Evolutionary conservation across 2,329 filamentous ascomycete genomes (phyloP).

Genomic region (Fusarium odoratissimum): DNA sequence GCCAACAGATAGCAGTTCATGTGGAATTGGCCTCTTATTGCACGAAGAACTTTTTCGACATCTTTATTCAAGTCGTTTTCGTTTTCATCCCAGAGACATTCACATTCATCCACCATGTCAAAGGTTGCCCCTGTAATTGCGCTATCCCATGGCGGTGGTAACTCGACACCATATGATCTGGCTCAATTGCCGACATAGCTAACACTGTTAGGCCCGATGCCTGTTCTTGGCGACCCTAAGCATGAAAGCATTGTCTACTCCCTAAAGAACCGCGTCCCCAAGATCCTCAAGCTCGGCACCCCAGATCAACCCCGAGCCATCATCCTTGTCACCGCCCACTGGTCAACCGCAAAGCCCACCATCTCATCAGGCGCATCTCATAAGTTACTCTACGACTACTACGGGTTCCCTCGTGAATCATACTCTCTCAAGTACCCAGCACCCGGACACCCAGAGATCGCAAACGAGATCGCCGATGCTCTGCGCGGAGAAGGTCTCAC

Average conservation of each 20-base stretch:
- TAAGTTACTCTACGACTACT: slow-evolving; percentile 68
- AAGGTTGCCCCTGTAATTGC: slow-evolving; percentile 57
- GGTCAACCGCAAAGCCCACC: slow-evolving; percentile 61
- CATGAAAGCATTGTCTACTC: slow-evolving; percentile 64
- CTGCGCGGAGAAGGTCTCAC: slow-evolving; percentile 60
- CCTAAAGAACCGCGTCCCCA: slow-evolving; percentile 64
- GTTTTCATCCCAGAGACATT: slow-evolving; percentile 1
- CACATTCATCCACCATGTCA: slow-evolving; percentile 49
- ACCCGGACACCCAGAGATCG: slow-evolving; percentile 65
- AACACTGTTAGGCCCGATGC: slow-evolving; percentile 61
- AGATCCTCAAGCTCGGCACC: slow-evolving; percentile 65
- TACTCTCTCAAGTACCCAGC: slow-evolving; percentile 69
- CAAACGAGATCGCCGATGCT: slow-evolving; percentile 58
- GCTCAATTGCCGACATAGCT: not conserved
- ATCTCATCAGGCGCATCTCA: slow-evolving; percentile 63
- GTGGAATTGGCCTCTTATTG: slow-evolving; percentile 15
- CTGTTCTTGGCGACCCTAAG: slow-evolving; percentile 65
- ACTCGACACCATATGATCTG: not conserved
- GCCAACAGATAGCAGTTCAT: slow-evolving; percentile 10
- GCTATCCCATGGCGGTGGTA: slow-evolving; percentile 63
- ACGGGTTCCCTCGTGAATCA: slow-evolving; percentile 66
- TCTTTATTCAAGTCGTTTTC: not conserved
- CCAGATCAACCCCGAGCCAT: slow-evolving; percentile 62
- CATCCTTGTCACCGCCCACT: slow-evolving; percentile 69
- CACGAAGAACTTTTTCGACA: slow-evolving; percentile 14